Percentiles rank a stretch among this genome's conserved stretches.
Evolutionary conservation across 2,329 filamentous ascomycete genomes (phyloP).

Genomic region (Colletotrichum navitas): DNA sequence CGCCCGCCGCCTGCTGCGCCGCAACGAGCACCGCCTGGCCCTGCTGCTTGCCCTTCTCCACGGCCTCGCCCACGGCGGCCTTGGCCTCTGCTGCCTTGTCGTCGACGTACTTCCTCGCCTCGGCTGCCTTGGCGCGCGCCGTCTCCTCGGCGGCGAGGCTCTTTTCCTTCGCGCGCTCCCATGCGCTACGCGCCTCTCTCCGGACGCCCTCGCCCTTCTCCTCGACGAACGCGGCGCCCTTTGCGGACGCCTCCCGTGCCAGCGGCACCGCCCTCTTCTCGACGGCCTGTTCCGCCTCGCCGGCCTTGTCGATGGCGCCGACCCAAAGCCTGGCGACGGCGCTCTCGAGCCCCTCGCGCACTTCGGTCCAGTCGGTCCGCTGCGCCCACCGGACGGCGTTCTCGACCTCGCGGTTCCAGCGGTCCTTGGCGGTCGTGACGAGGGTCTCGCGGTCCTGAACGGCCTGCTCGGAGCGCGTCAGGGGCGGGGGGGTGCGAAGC

Average conservation of each 20-base stretch:
- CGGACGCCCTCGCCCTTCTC: conserved; percentile 43
- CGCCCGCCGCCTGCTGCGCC: conserved; percentile 48
- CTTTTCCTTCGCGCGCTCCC: conserved; percentile 44
- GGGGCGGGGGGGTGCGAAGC: conserved; percentile 60
- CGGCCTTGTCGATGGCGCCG: conserved; percentile 52
- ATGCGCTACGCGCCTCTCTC: conserved; percentile 44
- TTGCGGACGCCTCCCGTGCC: conserved; percentile 50
- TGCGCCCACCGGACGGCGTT: conserved; percentile 75
- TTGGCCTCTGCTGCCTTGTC: conserved; percentile 37
- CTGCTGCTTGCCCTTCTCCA: conserved; percentile 39
- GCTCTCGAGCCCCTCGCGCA: conserved; percentile 70
- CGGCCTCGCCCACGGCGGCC: conserved; percentile 32
- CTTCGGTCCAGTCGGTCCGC: conserved; percentile 73
- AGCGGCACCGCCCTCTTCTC: conserved; percentile 34
- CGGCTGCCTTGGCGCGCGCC: conserved; percentile 34
- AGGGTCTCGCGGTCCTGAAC: conserved; percentile 67
- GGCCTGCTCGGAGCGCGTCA: conserved; percentile 64
- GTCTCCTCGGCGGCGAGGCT: conserved; percentile 38
- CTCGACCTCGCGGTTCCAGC: conserved; percentile 82
- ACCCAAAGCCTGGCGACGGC: conserved; percentile 60
- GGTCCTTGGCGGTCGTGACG: conserved; percentile 77
- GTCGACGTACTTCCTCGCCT: conserved; percentile 33
- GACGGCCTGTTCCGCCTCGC: conserved; percentile 44
- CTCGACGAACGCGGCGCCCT: conserved; percentile 49
- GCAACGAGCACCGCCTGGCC: conserved; percentile 44